Percentiles rank a stretch among this genome's conserved stretches.
phyloP scores from a whole-genome alignment of 345 rosid genomes.

The Fremontodendron californicum region DNA sequence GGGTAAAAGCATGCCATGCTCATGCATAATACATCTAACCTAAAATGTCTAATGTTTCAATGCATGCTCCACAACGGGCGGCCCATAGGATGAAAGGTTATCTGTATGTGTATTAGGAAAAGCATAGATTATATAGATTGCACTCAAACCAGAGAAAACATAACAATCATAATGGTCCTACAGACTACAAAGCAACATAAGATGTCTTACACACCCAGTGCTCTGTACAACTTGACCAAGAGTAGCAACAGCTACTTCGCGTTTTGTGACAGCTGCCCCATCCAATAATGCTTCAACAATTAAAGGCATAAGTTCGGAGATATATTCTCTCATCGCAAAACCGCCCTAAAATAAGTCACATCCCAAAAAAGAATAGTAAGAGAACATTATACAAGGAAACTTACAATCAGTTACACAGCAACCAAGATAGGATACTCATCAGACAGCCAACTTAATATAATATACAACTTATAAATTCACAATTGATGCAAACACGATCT shows the following conservation, averaged over 20 bases:
- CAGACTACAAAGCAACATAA: background rate
- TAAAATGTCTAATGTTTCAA: background rate
- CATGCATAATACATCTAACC: background rate
- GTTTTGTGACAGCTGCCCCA: slow-evolving; percentile 92
- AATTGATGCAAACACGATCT: background rate
- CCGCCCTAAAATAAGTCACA: slow-evolving; percentile 70
- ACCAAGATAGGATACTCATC: background rate
- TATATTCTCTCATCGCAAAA: slow-evolving; percentile 87
- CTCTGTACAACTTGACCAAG: slow-evolving; percentile 98
- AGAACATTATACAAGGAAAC: background rate
- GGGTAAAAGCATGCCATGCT: background rate
- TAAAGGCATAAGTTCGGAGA: slow-evolving; percentile 92
- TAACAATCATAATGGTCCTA: background rate
- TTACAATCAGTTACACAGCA: background rate
- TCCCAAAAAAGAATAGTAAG: slow-evolving; percentile 9
- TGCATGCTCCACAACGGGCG: background rate
- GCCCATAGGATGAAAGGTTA: background rate
- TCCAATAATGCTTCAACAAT: slow-evolving; percentile 95
- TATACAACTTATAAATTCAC: background rate
- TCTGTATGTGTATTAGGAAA: background rate
- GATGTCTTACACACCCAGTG: slow-evolving; percentile 32
- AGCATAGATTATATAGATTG: background rate
- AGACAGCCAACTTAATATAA: background rate
- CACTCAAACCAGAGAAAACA: background rate
- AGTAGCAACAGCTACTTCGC: slow-evolving; percentile 97